Percentiles rank a stretch among this genome's conserved stretches.
phyloP scores from a whole-genome alignment of 208 protist genomes.

The Trypanosoma cruzi region DNA sequence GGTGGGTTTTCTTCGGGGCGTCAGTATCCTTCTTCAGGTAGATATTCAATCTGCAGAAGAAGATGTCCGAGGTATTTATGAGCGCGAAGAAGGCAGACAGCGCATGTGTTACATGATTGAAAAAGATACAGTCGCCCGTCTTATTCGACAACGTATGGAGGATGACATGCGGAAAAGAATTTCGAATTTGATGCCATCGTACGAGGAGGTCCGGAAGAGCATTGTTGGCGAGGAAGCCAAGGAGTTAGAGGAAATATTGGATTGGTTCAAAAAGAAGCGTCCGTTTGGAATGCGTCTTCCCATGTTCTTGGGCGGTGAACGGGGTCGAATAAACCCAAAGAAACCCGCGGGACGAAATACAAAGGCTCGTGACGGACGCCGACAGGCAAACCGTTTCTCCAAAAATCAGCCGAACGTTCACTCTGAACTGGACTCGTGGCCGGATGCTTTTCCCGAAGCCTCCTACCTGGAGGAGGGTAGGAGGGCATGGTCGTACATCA shows the following conservation, averaged over 20 bases:
- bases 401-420: background rate
- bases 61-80: constrained; percentile 30
- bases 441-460: constrained; percentile 18
- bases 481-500: constrained; percentile 31
- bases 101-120: constrained; percentile 49
- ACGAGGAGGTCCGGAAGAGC: constrained; percentile 30
- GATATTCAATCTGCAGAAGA: constrained; percentile 32
- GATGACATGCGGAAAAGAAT: constrained; percentile 36
- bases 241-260: constrained; percentile 34
- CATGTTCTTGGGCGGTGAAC: constrained; percentile 36
- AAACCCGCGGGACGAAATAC: background rate
- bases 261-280: constrained; percentile 51
- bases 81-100: constrained; percentile 32
- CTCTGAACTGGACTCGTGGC: background rate
- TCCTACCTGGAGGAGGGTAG: constrained; percentile 41
- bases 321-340: constrained; percentile 28
- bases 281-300: constrained; percentile 48
- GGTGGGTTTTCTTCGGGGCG: constrained; percentile 31
- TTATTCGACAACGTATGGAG: constrained; percentile 40
- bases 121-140: constrained; percentile 22
- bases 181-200: constrained; percentile 39
- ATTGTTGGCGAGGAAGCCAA: constrained; percentile 47
- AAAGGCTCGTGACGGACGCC: background rate
- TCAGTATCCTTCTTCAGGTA: constrained; percentile 24
- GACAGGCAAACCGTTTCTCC: background rate